A percentile compares a stretch with the other conserved stretches of the same genome.
phyloP scores from a whole-genome alignment of 768 basidiomycete genomes.

The Leccinum subtestaceum region DNA sequence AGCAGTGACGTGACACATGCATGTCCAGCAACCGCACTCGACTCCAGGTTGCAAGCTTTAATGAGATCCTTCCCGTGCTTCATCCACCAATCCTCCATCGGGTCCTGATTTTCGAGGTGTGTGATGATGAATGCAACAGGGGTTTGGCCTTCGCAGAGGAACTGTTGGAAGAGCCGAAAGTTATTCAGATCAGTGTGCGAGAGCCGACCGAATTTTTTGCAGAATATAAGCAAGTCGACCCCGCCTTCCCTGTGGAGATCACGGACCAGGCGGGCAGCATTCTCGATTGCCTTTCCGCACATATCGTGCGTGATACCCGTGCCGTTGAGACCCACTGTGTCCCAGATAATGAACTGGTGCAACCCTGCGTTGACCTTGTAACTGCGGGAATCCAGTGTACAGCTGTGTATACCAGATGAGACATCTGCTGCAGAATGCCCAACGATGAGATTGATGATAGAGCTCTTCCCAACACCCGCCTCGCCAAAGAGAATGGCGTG shows the following conservation, averaged over 20 bases:
- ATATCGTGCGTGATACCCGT: slow-evolving; percentile 2
- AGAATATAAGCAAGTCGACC: slow-evolving; percentile 39
- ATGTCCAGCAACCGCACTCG: slow-evolving; percentile 21
- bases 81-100: slow-evolving; percentile 35
- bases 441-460: slow-evolving; percentile 40
- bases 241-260: slow-evolving; percentile 30
- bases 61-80: slow-evolving; percentile 18
- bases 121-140: slow-evolving; percentile 41
- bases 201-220: slow-evolving; percentile 33
- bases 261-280: slow-evolving; percentile 30
- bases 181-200: slow-evolving; percentile 25
- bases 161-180: slow-evolving; percentile 36
- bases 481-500: slow-evolving; percentile 42
- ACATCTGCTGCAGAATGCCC: slow-evolving; percentile 21
- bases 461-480: slow-evolving; percentile 40
- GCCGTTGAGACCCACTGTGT: slow-evolving; percentile 33
- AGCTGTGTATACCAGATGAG: slow-evolving; percentile 28
- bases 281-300: slow-evolving; percentile 19
- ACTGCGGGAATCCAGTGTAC: slow-evolving; percentile 30
- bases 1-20: slow-evolving; percentile 29
- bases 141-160: slow-evolving; percentile 37
- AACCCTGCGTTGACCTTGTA: slow-evolving; percentile 25
- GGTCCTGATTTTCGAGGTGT: slow-evolving; percentile 31
- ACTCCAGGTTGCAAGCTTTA: slow-evolving; percentile 6
- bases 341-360: slow-evolving; percentile 28